These are phyloP conservation scores for Penicillium turbatum DNA, from an alignment of 495 filamentous ascomycete genomes.

Conservation along the genomic window DNA sequence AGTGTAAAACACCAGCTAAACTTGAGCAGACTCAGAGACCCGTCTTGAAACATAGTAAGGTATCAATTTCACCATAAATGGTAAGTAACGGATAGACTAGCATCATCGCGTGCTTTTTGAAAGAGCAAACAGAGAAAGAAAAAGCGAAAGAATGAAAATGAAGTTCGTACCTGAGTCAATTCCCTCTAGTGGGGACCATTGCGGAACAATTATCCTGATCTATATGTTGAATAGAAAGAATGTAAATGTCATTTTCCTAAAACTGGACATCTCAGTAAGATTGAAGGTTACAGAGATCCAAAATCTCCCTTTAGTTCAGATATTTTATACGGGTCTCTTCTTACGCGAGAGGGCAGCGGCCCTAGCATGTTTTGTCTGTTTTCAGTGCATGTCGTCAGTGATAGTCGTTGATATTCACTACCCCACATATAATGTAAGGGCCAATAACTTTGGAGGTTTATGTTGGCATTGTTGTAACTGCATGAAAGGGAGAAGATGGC, in stretches of 20 bases:
- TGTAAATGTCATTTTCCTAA: too few relatives aligned
- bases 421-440: not conserved
- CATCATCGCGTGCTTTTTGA: slow-evolving; percentile 12
- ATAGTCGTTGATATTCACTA: not conserved
- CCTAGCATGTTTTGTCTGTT: slow-evolving; percentile 5
- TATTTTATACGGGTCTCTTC: slow-evolving; percentile 1
- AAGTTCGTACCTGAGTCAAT: slow-evolving; percentile 14
- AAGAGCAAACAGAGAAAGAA: not conserved
- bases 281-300: not conserved
- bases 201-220: not conserved
- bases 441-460: too few relatives aligned
- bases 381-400: slow-evolving; percentile 3
- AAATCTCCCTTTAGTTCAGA: not conserved
- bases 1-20: not conserved
- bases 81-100: slow-evolving; percentile 12
- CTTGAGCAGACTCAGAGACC: slow-evolving; percentile 21
- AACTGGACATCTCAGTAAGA: too few relatives aligned
- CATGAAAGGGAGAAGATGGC: too few relatives aligned
- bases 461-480: too few relatives aligned
- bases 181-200: not conserved
- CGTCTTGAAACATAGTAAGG: slow-evolving; percentile 25
- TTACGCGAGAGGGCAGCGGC: slow-evolving; percentile 8
- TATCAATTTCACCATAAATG: slow-evolving; percentile 18
- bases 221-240: not conserved
- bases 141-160: not conserved